These are phyloP conservation scores for Solanum commersonii DNA, from an alignment of 257 asterid genomes.

Conservation along the genomic window DNA sequence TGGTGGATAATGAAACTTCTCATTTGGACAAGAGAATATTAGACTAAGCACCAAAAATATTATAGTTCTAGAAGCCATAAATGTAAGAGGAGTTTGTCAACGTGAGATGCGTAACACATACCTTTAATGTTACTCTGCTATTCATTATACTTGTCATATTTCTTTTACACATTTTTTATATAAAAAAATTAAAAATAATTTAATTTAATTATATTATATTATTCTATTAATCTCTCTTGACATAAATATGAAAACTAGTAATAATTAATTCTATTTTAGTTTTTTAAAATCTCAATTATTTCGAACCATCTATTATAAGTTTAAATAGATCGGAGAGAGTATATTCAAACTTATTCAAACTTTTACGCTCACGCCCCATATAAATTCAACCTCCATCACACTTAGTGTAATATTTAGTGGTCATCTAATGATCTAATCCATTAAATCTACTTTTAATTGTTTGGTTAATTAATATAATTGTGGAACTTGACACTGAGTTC, in stretches of 20 bases:
- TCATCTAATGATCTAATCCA: background rate
- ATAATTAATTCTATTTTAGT: too few relatives aligned
- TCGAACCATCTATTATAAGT: too few relatives aligned
- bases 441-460: background rate
- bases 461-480: background rate
- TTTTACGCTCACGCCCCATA: background rate
- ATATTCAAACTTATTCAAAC: background rate
- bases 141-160: too few relatives aligned
- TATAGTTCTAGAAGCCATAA: background rate
- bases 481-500: background rate
- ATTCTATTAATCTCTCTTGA: background rate
- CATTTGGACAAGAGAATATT: background rate
- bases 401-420: too few relatives aligned
- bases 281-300: too few relatives aligned
- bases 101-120: background rate
- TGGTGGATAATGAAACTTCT: background rate
- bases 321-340: background rate
- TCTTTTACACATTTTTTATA: too few relatives aligned
- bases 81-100: background rate
- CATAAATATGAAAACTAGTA: background rate
- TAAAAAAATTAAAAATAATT: too few relatives aligned
- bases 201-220: too few relatives aligned
- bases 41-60: background rate
- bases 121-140: too few relatives aligned
- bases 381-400: background rate